Percentiles rank a stretch among this genome's conserved stretches.
Conservation (phyloP, 208 protist species). For the Leishmania amazonensis region DNA sequence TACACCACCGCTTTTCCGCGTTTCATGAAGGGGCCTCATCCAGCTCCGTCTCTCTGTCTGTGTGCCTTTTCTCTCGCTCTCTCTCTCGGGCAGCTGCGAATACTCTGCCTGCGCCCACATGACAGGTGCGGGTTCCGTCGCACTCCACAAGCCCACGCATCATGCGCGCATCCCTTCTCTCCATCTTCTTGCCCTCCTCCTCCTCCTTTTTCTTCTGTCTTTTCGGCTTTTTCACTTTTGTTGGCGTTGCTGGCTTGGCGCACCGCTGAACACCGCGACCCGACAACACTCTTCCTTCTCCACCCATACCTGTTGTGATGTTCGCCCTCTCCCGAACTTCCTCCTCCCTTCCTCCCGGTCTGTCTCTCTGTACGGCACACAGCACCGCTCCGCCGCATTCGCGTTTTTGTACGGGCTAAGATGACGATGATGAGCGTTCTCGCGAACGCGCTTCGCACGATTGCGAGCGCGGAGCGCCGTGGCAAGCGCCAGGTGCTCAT, state of each 20-base stretch:
- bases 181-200: background rate
- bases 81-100: background rate
- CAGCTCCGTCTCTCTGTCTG: no score
- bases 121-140: background rate
- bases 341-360: background rate
- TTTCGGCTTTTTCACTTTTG: background rate
- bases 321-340: background rate
- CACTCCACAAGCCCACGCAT: background rate
- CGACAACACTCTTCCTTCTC: background rate
- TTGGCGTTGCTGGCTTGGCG: background rate
- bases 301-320: background rate
- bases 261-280: background rate
- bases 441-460: slow-evolving; percentile 98
- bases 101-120: background rate
- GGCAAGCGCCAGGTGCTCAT: slow-evolving; percentile 99
- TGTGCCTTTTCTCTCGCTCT: background rate
- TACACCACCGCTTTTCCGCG: background rate
- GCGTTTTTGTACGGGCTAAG: slow-evolving; percentile 45
- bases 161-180: no score
- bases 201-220: background rate
- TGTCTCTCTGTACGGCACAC: background rate
- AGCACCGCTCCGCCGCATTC: slow-evolving; percentile 7
- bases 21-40: background rate
- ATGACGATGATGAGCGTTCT: slow-evolving; percentile 99
- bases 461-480: slow-evolving; percentile 99